Base-by-base conservation (phyloP, 768 basidiomycete species). In the Boletus insuetus region DNA sequence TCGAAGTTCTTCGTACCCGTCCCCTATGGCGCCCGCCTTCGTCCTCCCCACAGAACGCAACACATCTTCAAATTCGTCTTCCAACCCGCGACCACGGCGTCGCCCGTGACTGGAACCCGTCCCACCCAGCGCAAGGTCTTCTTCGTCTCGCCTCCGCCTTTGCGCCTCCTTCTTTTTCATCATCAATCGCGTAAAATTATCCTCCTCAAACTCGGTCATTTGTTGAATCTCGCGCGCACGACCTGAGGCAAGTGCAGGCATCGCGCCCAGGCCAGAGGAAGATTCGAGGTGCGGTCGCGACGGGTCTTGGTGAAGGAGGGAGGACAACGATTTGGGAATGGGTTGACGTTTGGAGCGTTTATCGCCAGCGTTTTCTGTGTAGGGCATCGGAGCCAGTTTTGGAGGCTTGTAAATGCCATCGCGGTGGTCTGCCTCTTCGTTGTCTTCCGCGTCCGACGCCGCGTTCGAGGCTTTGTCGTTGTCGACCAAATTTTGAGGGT, bases 161-260 rank as follows among this genome's bases (percentile, higher is more conserved):
- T 78, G 82, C 16, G 82, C 80, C 43, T 96, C 94, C 64, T 84
- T 86, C 79, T 98, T 98, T 68, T 87, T 90, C 83, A 94, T 87
- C 56, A 95, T 79, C 50, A 98, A 64, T 43, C 96, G 86, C 37
- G 89, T 91, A 74, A 98, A 92, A 71, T 96, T 94, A 44, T 92
- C 92, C 69, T 96, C 94, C 74, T 98, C 96, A 69, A 91, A 98
- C 58, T 92, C 86, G 48, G 82, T 84, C 72, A 97, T 82, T 7
- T 84, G 82, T 60, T 84, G 82, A 51, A 98, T 79, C 64, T 94
- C 88, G 17, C 84, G 81, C 11, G 90, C 91, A 20, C 94, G 87
- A 24, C 80, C 80, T 12, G 80, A 78, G 11, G 75, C 69, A 13
- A 85, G 69, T 4, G 83, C 71, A 7, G 85, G 82, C 26, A 80